These are phyloP conservation scores for Pterothamnion heteromorphum DNA, from an alignment of 31 red algal genomes.

Conservation along the genomic window DNA sequence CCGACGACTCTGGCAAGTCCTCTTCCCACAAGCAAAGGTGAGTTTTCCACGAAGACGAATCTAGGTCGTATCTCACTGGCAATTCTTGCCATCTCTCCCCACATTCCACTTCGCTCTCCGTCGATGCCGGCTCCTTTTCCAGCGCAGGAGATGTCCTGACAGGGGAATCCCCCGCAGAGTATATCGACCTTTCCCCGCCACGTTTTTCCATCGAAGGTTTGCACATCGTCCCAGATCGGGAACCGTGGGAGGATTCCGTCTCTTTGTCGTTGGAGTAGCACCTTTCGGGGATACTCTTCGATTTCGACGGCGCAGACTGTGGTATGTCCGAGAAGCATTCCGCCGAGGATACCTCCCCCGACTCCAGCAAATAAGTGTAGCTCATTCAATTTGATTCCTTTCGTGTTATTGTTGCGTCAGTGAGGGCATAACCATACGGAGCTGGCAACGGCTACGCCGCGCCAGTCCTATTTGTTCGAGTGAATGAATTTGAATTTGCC, in stretches of 20 bases:
- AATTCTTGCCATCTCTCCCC: neutral
- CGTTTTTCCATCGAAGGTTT: neutral
- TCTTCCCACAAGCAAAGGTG: conserved; percentile 39
- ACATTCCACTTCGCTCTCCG: neutral
- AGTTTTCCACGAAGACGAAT: conserved; percentile 40
- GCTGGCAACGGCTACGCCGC: too few relatives aligned
- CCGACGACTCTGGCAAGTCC: conserved; percentile 22
- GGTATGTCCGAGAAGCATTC: neutral
- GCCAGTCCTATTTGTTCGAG: too few relatives aligned
- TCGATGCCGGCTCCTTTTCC: conserved; percentile 24
- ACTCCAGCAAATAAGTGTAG: neutral
- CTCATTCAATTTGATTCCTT: too few relatives aligned
- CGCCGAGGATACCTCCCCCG: neutral
- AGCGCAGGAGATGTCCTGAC: neutral
- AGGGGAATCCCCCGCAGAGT: neutral
- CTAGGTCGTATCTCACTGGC: neutral
- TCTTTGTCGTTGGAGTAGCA: neutral
- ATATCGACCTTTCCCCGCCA: neutral
- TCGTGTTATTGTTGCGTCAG: too few relatives aligned
- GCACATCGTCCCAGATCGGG: conserved; percentile 20
- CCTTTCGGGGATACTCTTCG: neutral
- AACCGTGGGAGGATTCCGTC: neutral
- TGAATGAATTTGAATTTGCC: too few relatives aligned
- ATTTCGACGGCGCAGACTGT: neutral
- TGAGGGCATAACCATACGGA: too few relatives aligned